phyloP scores from a whole-genome alignment of 768 basidiomycete genomes.

The Amanita pseudoporphyria region DNA sequence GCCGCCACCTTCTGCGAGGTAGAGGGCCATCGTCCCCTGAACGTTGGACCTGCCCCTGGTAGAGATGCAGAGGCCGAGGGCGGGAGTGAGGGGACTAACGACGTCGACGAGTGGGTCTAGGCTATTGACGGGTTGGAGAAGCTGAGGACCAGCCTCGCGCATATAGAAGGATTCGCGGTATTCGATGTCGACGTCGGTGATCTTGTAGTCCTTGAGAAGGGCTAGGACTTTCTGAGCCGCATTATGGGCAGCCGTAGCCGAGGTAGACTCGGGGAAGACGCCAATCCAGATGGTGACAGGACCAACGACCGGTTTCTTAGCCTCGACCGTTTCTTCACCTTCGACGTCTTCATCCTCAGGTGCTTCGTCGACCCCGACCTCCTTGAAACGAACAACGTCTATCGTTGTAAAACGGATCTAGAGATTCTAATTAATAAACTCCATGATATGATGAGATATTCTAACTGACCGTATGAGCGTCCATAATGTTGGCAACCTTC shows the following conservation, averaged over 20 bases:
- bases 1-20: constrained; percentile 23
- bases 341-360: constrained; percentile 13
- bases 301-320: constrained; percentile 15
- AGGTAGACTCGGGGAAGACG: constrained; percentile 17
- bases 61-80: constrained; percentile 25
- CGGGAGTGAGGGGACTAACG: constrained; percentile 22
- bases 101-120: constrained; percentile 20
- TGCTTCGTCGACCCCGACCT: constrained; percentile 12
- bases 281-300: constrained; percentile 28
- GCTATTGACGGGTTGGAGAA: constrained; percentile 19
- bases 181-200: constrained; percentile 24
- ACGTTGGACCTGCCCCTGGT: constrained; percentile 19
- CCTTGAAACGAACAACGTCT: constrained; percentile 24
- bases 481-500: constrained; percentile 20
- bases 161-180: constrained; percentile 22
- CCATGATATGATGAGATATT: constrained; percentile 19
- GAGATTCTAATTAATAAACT: constrained; percentile 19
- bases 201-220: constrained; percentile 22
- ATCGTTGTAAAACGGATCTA: constrained; percentile 24
- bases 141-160: constrained; percentile 19
- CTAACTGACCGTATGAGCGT: constrained; percentile 18
- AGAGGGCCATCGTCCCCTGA: constrained; percentile 26
- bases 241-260: constrained; percentile 20
- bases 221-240: constrained; percentile 20
- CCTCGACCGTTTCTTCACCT: constrained; percentile 9